Base-by-base conservation (phyloP, 2,329 filamentous ascomycete species). In the Scortechinia acanthostroma region DNA sequence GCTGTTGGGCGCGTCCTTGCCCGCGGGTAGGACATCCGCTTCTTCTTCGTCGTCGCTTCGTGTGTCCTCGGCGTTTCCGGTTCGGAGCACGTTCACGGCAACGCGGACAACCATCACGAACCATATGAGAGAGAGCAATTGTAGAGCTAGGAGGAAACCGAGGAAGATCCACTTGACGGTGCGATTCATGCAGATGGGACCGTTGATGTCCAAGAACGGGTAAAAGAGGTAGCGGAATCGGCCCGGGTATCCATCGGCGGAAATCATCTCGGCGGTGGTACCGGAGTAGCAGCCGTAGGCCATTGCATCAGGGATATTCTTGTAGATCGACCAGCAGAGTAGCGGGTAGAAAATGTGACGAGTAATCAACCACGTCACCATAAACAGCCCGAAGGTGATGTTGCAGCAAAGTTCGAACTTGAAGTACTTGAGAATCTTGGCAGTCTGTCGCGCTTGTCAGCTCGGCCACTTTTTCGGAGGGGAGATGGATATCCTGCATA, bases 351-450 rank as follows among this genome's bases (percentile, higher is more conserved):
- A 61, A 44, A 79, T 59, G 56, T 86, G 81, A 44, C 81, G 74
- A 4, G 76, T 71, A 45, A 76, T 56, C 49, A 84, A 62, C 81
- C 81, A 86, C 44, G 69, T 67, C 19, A 76, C 52, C 53, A 85
- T 73, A 59, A 86, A 84, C n/a, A 80, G 54, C 22, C 69, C 80
- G 52, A 85, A 85, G 3, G 73, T 73, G 47, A 73, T 62, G 53
- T 85, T 81, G 65, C 80, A 84, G 44, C 69, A 65, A 6, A 61
- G 69, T 49, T 77, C 72, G 58, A 69, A 78, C 47, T 72, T 70
- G 47, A 82, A 62, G 56, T 86, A 86, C 55, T 83, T 83, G 50
- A 86, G 69, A 46, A 80, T 71, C 61, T 86, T 86, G 43, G 81
- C 81, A 5, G 67, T 61, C 76, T 80, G 47, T 43, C 40, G 44